Conservation (phyloP, 2,329 filamentous ascomycete species). For the Fusarium bulbicola region DNA sequence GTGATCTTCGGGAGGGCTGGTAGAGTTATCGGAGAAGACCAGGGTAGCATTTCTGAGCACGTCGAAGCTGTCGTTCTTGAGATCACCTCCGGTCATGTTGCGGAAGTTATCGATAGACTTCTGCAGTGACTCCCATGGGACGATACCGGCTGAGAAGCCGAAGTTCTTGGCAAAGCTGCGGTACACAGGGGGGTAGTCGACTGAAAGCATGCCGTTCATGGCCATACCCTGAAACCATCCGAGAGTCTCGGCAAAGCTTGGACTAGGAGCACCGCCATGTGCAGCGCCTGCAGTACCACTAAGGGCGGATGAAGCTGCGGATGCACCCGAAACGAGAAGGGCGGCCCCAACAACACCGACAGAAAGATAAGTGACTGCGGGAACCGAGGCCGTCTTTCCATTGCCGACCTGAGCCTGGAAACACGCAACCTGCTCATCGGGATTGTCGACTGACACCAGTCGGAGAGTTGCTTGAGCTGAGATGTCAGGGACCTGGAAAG, state of each 20-base stretch:
- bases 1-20: slow-evolving; percentile 52
- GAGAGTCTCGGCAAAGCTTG: slow-evolving; percentile 85
- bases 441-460: slow-evolving; percentile 68
- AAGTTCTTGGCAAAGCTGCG: slow-evolving; percentile 93
- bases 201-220: slow-evolving; percentile 95
- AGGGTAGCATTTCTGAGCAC: slow-evolving; percentile 81
- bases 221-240: slow-evolving; percentile 94
- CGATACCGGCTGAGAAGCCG: slow-evolving; percentile 85
- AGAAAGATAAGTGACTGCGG: slow-evolving; percentile 84
- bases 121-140: slow-evolving; percentile 86
- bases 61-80: slow-evolving; percentile 80
- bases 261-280: slow-evolving; percentile 73
- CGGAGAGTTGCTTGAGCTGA: slow-evolving; percentile 84
- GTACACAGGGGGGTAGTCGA: slow-evolving; percentile 87
- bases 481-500: slow-evolving; percentile 90
- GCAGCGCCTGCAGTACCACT: slow-evolving; percentile 61
- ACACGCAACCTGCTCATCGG: slow-evolving; percentile 75
- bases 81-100: slow-evolving; percentile 81
- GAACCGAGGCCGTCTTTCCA: slow-evolving; percentile 80
- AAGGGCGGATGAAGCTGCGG: slow-evolving; percentile 71
- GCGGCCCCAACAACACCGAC: slow-evolving; percentile 88
- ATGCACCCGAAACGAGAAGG: slow-evolving; percentile 75
- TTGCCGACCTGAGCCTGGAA: slow-evolving; percentile 84
- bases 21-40: slow-evolving; percentile 71
- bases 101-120: slow-evolving; percentile 86